Percentiles rank a stretch among this genome's conserved stretches.
Conservation (phyloP, 805 yeast genomes). For the Teunomyces pallodes region DNA sequence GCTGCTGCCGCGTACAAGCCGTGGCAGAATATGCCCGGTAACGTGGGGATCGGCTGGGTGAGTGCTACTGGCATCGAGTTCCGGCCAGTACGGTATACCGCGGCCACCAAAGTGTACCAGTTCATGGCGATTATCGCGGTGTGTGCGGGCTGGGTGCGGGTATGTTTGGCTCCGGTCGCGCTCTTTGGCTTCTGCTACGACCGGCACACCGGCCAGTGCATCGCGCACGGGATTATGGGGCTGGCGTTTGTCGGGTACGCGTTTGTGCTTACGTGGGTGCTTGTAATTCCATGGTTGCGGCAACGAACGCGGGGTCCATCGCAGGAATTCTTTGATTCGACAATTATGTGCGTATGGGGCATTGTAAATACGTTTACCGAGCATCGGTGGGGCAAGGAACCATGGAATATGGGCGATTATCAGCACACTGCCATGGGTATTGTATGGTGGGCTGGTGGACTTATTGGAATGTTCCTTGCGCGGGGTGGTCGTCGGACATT, state of each 20-base stretch:
- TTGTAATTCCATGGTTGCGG: slow-evolving; percentile 75
- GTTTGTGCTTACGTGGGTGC: slow-evolving; percentile 59
- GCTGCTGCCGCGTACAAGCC: too few species aligned
- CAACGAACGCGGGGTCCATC: slow-evolving; percentile 37
- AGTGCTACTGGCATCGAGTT: too few species aligned
- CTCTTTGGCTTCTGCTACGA: slow-evolving; percentile 85
- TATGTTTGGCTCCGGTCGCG: slow-evolving; percentile 78
- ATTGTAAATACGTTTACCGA: slow-evolving; percentile 93
- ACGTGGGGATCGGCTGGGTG: too few species aligned
- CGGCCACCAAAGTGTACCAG: slow-evolving; percentile 38
- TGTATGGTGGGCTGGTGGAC: slow-evolving; percentile 94
- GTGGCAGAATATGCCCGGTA: too few species aligned
- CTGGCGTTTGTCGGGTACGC: slow-evolving; percentile 82
- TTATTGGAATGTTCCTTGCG: slow-evolving; percentile 76
- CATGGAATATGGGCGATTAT: slow-evolving; percentile 89
- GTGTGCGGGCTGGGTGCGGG: slow-evolving; percentile 73
- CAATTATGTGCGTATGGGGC: slow-evolving; percentile 85
- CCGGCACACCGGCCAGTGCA: slow-evolving; percentile 86
- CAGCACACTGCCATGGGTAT: slow-evolving; percentile 97
- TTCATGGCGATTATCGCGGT: slow-evolving; percentile 45
- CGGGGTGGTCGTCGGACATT: slow-evolving; percentile 60
- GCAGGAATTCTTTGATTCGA: slow-evolving; percentile 84
- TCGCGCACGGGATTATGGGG: slow-evolving; percentile 98
- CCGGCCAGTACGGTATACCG: too few species aligned
- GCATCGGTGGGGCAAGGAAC: slow-evolving; percentile 89